Evolutionary conservation across 306 rosid species (phyloP).

Genomic region (Oemleria cerasiformis): DNA sequence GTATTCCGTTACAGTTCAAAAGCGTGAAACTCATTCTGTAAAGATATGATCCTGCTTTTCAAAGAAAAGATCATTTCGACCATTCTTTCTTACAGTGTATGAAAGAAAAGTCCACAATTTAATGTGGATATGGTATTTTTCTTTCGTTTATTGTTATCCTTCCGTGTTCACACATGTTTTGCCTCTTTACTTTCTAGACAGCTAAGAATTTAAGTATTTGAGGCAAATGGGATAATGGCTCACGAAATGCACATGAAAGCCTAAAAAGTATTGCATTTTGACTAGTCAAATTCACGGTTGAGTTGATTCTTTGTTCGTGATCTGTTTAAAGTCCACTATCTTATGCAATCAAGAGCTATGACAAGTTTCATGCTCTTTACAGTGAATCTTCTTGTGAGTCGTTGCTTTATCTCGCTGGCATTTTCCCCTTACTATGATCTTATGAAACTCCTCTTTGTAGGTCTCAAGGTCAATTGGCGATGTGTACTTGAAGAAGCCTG

Average conservation of each 20-base stretch:
- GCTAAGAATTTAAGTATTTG: conserved; percentile 1
- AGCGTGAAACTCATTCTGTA: conserved; percentile 2
- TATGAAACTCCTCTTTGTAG: conserved; percentile 24
- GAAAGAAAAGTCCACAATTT: conserved; percentile 13
- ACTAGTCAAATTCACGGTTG: neutral
- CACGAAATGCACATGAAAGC: conserved; percentile 10
- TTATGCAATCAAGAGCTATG: conserved; percentile 5
- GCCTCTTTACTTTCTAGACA: conserved; percentile 18
- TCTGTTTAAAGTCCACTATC: neutral
- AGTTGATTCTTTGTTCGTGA: neutral
- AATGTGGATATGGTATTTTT: conserved; percentile 12
- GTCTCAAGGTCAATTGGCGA: conserved; percentile 84
- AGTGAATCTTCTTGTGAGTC: conserved; percentile 11
- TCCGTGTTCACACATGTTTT: conserved; percentile 16
- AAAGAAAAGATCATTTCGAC: neutral
- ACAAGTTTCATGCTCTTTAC: neutral
- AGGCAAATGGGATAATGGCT: conserved; percentile 6
- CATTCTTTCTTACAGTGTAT: neutral
- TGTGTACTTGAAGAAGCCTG: conserved; percentile 66
- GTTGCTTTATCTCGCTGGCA: conserved; percentile 6
- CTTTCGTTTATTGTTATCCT: neutral
- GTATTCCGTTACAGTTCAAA: neutral
- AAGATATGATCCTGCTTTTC: conserved; percentile 1
- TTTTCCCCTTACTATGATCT: neutral
- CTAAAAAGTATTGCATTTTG: neutral